Evolutionary conservation across 2,329 filamentous ascomycete species (phyloP), one percentile per base, ranked within the genome.

Genomic region (Penicillium digitatum): DNA sequence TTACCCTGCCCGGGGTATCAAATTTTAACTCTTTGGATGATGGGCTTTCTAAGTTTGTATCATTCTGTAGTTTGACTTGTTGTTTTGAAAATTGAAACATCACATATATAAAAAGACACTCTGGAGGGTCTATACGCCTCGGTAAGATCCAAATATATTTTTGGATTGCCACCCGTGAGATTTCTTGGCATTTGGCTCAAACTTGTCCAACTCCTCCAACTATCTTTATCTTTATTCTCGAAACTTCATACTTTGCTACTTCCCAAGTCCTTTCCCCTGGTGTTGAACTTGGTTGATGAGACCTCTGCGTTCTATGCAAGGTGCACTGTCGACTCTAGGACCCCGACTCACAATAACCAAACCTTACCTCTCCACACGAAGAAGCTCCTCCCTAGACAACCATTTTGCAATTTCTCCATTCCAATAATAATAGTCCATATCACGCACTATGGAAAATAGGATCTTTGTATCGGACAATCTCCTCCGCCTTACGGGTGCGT

Each of bases 401-500:
- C 20, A 59, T 24, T 34, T 44, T 37, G 14, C 7, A 47, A 35
- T 45, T 14, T 32, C 38, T 24, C 44, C 32, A 5, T 27, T 6
- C 24, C 24, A 27, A 38, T n/a, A 45, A 31, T 20, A 18, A 40
- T 12, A 20, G 27, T 27, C 24, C n/a, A 24, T 10, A 53, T 24
- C 44, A 31, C 48, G 27, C 54, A 68, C 49, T 12, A 76, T 76
- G 74, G 72, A 75, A 45, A 66, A 70, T 55, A 69, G 68, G 50
- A 72, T 69, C 14, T 76, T 76, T 53, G 67, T 76, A n/a, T 81
- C 78, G 48, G 79, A 81, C 64, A 76, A 78, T 52, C 73, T 81
- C 52, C 74, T 81, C 61, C 77, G 76, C 54, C 74, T 83, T 48
- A 79, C 80, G 35, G 81, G 81, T 58, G 81, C 78, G 45, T 82